A percentile compares a stretch with the other conserved stretches of the same genome.
phyloP scores from a whole-genome alignment of 1,284 basidiomycete genomes.

The Heterobasidion irregulare region DNA sequence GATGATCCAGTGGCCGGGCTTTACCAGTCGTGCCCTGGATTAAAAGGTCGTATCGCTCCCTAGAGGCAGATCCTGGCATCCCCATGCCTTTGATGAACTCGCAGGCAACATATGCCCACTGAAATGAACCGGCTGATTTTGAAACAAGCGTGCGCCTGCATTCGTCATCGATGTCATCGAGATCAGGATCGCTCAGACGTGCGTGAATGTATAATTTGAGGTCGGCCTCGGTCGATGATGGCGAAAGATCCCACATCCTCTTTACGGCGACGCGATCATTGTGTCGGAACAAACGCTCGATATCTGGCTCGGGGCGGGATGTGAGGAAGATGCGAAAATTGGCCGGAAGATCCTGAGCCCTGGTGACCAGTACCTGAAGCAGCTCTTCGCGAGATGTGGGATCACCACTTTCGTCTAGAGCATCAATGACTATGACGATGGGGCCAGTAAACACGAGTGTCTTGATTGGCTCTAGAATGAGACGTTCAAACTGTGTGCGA shows the following conservation, averaged over 20 bases:
- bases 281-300: neutral
- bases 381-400: neutral
- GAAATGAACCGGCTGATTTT: neutral
- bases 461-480: neutral
- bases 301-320: neutral
- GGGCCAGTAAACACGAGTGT: neutral
- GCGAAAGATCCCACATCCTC: neutral
- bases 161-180: neutral
- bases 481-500: neutral
- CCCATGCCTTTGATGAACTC: neutral
- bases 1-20: neutral
- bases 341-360: neutral
- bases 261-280: neutral
- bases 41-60: neutral
- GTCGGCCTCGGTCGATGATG: neutral
- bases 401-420: neutral
- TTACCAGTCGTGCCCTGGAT: neutral
- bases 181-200: neutral
- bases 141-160: neutral
- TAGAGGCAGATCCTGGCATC: neutral
- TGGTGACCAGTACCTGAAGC: neutral
- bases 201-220: neutral
- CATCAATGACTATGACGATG: neutral
- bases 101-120: neutral
- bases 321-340: neutral